Evolutionary conservation across 2,329 filamentous ascomycete species (phyloP).

Genomic region (Diaporthe batatas): DNA sequence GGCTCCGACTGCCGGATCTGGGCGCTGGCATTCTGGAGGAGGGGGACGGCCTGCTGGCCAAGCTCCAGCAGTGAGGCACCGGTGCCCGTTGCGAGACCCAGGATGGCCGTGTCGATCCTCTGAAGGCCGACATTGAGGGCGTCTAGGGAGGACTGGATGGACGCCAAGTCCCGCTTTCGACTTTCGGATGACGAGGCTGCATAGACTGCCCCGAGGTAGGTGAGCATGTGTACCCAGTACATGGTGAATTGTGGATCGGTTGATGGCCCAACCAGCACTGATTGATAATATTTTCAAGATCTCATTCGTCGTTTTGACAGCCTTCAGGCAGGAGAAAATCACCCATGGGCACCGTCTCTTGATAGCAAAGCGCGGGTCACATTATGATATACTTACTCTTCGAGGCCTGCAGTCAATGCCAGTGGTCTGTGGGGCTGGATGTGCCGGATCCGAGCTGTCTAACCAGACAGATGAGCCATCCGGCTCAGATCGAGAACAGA

Average conservation of each 20-base stretch:
- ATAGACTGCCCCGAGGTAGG: not conserved
- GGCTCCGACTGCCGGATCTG: slow-evolving; percentile 19
- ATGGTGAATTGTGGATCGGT: not conserved
- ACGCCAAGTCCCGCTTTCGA: slow-evolving; percentile 24
- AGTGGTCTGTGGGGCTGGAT: not conserved
- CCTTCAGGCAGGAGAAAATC: not conserved
- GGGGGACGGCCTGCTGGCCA: slow-evolving; percentile 13
- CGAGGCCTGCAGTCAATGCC: not conserved
- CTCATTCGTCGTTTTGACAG: not conserved
- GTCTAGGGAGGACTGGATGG: slow-evolving; percentile 31
- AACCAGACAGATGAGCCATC: not conserved
- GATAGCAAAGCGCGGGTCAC: not conserved
- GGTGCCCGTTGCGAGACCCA: slow-evolving; percentile 9
- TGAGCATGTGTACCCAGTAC: slow-evolving; percentile 6
- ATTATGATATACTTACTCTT: not conserved
- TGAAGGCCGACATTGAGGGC: slow-evolving; percentile 34
- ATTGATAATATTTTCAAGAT: not conserved
- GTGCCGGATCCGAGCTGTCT: not conserved
- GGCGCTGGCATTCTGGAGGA: slow-evolving; percentile 26
- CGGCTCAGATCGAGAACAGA: slow-evolving; percentile 14
- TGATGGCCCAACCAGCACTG: not conserved
- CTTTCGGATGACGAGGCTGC: not conserved
- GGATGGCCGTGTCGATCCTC: slow-evolving; percentile 24
- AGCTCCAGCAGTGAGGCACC: not conserved
- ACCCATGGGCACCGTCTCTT: not conserved